These are phyloP conservation scores for Citrus sinensis DNA, from an alignment of 345 rosid genomes.

Conservation along the genomic window DVS_A1.0 CM039164.1:20739501-20740000, in stretches of 20 bases:
- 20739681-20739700: not conserved
- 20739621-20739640: not conserved
- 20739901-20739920: constrained; percentile 93
- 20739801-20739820: constrained; percentile 99
- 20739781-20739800: constrained; percentile 83
- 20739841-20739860: constrained; percentile 89
- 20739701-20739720: not conserved
- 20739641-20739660: not conserved
- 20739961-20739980: not conserved
- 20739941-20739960: not conserved
- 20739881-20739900: constrained; percentile 94
- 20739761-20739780: constrained; percentile 90
- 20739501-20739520: constrained; percentile 6
- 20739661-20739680: not conserved
- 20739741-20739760: constrained; percentile 93
- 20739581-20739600: not conserved
- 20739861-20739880: constrained; percentile 99
- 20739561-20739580: not conserved
- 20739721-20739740: constrained; percentile 6
- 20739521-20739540: not conserved
- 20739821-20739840: constrained; percentile 95
- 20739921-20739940: not conserved
- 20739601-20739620: not conserved
- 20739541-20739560: not conserved
- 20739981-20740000: not conserved